Evolutionary conservation across 768 basidiomycete genomes (phyloP).

Genomic region (Daedaleopsis sinensis): DNA sequence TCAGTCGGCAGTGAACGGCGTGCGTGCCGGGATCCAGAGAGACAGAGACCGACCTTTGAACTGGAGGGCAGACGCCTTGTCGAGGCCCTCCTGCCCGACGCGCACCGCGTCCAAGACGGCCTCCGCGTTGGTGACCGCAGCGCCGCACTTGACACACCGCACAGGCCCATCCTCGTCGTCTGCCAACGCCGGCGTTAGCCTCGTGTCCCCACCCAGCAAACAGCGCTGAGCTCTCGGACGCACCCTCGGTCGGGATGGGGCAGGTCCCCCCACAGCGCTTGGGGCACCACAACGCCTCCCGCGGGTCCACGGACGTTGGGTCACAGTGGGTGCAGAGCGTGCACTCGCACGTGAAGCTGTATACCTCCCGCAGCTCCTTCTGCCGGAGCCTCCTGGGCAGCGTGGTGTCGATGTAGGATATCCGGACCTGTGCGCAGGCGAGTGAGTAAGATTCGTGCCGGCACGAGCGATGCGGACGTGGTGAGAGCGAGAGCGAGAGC

Average conservation of each 20-base stretch:
- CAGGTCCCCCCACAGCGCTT: conserved; percentile 69
- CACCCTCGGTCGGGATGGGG: conserved; percentile 63
- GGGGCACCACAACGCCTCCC: conserved; percentile 72
- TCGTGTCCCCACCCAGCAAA: background rate
- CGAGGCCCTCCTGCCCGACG: conserved; percentile 73
- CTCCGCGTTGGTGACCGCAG: conserved; percentile 49
- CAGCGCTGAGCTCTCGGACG: conserved; percentile 8
- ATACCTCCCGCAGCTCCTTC: conserved; percentile 64
- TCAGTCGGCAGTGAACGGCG: too few species aligned
- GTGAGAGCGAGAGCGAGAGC: background rate
- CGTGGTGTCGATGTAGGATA: conserved; percentile 86
- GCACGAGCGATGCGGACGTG: background rate
- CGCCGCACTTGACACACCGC: conserved; percentile 59
- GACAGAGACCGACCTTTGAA: conserved; percentile 46
- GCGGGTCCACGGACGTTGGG: conserved; percentile 55
- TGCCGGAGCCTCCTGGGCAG: conserved; percentile 61
- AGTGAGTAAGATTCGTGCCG: background rate
- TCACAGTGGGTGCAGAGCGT: conserved; percentile 50
- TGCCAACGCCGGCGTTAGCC: conserved; percentile 24
- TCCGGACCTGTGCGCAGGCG: conserved; percentile 58
- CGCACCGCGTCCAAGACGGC: conserved; percentile 64
- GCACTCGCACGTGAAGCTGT: conserved; percentile 80
- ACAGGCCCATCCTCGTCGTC: conserved; percentile 54
- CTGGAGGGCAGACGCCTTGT: conserved; percentile 70
- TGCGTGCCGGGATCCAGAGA: background rate